Base-by-base conservation (phyloP, 1,284 basidiomycete species). In the Ustilago tritici region DNA sequence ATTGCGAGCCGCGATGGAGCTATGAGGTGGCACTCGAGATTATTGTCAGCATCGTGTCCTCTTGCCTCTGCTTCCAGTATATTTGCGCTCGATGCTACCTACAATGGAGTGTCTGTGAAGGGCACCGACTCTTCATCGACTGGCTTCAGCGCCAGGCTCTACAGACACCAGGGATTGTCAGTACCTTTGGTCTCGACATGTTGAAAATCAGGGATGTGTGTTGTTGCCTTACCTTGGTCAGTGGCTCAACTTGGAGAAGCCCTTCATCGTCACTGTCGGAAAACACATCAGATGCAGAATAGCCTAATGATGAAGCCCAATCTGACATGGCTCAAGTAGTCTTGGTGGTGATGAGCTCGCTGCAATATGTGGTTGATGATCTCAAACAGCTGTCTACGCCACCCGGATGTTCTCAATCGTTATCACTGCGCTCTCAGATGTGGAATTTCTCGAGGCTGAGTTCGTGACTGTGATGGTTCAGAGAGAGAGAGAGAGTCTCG, bases 71-170 rank as follows among this genome's bases (percentile, higher is more conserved):
- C 19, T 23, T 41, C 23, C 32, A 36, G n/a, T 46, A 15, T 7
- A 15, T 5, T 19, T n/a, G 11, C 7, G 8, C 7, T 19, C 9
- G n/a, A 8, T n/a, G 43, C 43, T 36, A 32, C 76, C 70, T 38
- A 78, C 76, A 78, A 78, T 31, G 76, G 76, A 4, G 76, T 78
- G 15, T 78, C 71, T 7, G 35, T 66, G 61, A 78, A 78, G 8
- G 47, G 53, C 19, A 78, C 65, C 38, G 38, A 40, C 8, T 65
- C 58, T 47, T 78, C 76, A 23, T 78, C 65, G 2, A 50, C 58
- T 0, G 28, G 34, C 10, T 23, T 36, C 5, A 49, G 31, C 4
- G 36, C 56, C 2, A 57, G 47, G 12, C 43, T 40, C 63, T 70
- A 40, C 11, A 3, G 5, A 14, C 15, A 43, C 8, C 28, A 1